A percentile compares a stretch with the other conserved stretches of the same genome.
Evolutionary conservation across 108 stramenopile genomes (phyloP).

Genomic region (Schizochytrium sp.): DNA sequence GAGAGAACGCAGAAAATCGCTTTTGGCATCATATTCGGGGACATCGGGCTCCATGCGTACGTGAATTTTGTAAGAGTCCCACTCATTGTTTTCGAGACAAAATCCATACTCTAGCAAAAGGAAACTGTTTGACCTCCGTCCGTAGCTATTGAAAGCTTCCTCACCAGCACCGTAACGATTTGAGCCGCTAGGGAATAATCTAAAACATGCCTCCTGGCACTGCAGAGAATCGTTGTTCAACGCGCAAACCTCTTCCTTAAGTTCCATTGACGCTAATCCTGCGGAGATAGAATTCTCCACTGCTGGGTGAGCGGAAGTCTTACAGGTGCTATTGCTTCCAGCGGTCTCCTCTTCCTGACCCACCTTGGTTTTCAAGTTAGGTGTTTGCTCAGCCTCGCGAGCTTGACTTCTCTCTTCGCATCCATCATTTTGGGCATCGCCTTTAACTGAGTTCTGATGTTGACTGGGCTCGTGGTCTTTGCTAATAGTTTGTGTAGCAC

Average conservation of each 20-base stretch:
- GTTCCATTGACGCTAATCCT: too few relatives aligned
- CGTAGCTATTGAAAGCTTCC: constrained; percentile 80
- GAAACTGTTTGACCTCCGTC: constrained; percentile 74
- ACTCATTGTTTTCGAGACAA: constrained; percentile 75
- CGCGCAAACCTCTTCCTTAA: not conserved
- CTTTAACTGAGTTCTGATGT: too few relatives aligned
- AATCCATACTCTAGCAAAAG: constrained; percentile 81
- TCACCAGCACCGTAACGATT: constrained; percentile 66
- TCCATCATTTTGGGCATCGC: too few relatives aligned
- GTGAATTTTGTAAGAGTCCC: constrained; percentile 63
- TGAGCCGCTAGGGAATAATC: constrained; percentile 69
- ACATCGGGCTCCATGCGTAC: not conserved
- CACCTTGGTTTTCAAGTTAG: too few relatives aligned
- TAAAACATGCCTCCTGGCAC: constrained; percentile 49
- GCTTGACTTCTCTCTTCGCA: too few relatives aligned
- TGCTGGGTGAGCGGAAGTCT: not conserved
- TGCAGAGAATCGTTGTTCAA: not conserved
- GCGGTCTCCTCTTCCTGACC: not conserved
- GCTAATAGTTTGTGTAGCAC: too few relatives aligned
- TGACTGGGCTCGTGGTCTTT: too few relatives aligned
- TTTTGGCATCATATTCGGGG: constrained; percentile 4
- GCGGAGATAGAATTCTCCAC: too few relatives aligned
- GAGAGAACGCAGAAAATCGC: not conserved
- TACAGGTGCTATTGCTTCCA: not conserved
- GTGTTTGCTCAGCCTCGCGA: too few relatives aligned